These are phyloP conservation scores for Prunus yedoensis DNA, from an alignment of 331 rosid genomes.

Conservation along the genomic window DNA sequence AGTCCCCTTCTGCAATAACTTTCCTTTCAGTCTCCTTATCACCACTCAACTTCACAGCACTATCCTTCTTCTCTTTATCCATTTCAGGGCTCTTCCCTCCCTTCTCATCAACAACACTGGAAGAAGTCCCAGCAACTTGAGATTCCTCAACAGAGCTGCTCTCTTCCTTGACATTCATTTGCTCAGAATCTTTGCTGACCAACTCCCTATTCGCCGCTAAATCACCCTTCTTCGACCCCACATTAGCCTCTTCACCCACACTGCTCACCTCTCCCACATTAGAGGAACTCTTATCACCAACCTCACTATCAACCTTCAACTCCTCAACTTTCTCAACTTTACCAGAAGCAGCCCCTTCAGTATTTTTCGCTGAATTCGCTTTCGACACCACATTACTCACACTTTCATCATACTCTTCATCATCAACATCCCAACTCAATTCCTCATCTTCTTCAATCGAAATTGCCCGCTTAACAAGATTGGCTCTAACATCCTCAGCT, in stretches of 20 bases:
- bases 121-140: neutral
- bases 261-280: conserved; percentile 27
- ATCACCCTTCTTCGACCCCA: conserved; percentile 18
- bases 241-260: conserved; percentile 25
- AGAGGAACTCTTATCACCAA: conserved; percentile 22
- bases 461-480: conserved; percentile 68
- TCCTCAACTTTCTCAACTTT: conserved; percentile 23
- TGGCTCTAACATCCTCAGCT: conserved; percentile 72
- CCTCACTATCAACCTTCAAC: conserved; percentile 19
- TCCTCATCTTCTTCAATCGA: conserved; percentile 73
- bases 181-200: conserved; percentile 27
- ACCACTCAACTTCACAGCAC: conserved; percentile 21
- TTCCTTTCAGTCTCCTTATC: conserved; percentile 29
- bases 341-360: conserved; percentile 34
- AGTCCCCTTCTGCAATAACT: conserved; percentile 28
- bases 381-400: conserved; percentile 29
- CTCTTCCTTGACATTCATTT: conserved; percentile 43
- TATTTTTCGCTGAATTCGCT: conserved; percentile 18
- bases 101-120: conserved; percentile 23
- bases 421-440: conserved; percentile 97
- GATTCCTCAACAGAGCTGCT: conserved; percentile 13
- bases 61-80: conserved; percentile 22
- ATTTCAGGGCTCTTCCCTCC: conserved; percentile 23
- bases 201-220: conserved; percentile 20
- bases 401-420: conserved; percentile 46